A percentile compares a stretch with the other conserved stretches of the same genome.
Evolutionary conservation across 176 grass and related monocot species (phyloP).

Genomic region (Miscanthus lutarioriparius): DNA sequence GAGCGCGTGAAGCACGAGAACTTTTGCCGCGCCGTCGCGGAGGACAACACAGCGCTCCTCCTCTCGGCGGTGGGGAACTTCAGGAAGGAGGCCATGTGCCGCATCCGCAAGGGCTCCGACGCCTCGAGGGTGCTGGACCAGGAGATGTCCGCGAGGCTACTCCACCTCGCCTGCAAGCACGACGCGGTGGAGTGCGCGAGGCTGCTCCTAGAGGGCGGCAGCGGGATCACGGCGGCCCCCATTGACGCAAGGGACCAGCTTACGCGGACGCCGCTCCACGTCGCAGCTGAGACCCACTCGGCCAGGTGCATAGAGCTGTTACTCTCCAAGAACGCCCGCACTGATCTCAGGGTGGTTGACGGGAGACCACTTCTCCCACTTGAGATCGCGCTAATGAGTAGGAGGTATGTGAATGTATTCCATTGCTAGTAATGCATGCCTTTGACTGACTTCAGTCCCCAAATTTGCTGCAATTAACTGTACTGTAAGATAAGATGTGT

Average conservation of each 20-base stretch:
- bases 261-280: slow-evolving; percentile 52
- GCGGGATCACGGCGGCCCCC: slow-evolving; percentile 21
- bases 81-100: slow-evolving; percentile 38
- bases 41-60: slow-evolving; percentile 41
- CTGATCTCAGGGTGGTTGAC: slow-evolving; percentile 44
- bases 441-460: not conserved
- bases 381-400: slow-evolving; percentile 51
- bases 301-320: slow-evolving; percentile 54
- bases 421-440: not conserved
- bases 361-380: slow-evolving; percentile 47
- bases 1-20: slow-evolving; percentile 29
- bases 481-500: not conserved
- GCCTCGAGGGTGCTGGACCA: slow-evolving; percentile 44
- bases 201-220: slow-evolving; percentile 47
- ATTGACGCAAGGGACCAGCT: slow-evolving; percentile 52
- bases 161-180: slow-evolving; percentile 63
- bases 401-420: slow-evolving; percentile 27
- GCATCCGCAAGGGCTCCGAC: slow-evolving; percentile 48
- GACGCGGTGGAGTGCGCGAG: slow-evolving; percentile 57
- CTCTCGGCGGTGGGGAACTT: slow-evolving; percentile 35
- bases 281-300: slow-evolving; percentile 55
- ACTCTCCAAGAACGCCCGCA: slow-evolving; percentile 49
- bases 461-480: not conserved
- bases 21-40: slow-evolving; percentile 37
- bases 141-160: slow-evolving; percentile 48